Percentiles rank a stretch among this genome's conserved stretches.
Evolutionary conservation across 768 basidiomycete species (phyloP).

Genomic region (Mycena chlorophos): DNA sequence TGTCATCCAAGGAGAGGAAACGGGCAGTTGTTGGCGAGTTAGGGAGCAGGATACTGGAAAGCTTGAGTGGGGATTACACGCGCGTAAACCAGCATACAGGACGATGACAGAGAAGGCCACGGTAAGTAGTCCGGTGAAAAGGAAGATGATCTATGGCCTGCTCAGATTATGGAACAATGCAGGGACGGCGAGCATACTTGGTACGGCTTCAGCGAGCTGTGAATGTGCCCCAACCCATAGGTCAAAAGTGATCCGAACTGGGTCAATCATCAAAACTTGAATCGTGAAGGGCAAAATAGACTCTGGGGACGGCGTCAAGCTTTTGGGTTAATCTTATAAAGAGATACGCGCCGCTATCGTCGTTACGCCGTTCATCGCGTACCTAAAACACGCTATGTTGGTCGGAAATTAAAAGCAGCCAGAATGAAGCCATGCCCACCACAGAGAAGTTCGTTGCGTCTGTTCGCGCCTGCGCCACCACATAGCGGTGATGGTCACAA

Average conservation of each 20-base stretch:
- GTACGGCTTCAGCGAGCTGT: constrained; percentile 16
- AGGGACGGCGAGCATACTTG: constrained; percentile 4
- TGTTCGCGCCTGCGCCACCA: constrained; percentile 24
- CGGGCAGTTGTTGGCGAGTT: constrained; percentile 20
- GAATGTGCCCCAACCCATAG: constrained; percentile 18
- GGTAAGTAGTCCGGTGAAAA: constrained; percentile 19
- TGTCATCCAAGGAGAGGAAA: constrained; percentile 21
- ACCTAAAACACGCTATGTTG: constrained; percentile 11
- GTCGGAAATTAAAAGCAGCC: neutral
- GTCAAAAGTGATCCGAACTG: constrained; percentile 20
- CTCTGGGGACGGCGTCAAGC: neutral
- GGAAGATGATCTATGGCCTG: constrained; percentile 17
- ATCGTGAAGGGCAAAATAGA: too few relatives aligned
- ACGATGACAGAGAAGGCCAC: constrained; percentile 17
- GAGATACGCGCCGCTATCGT: constrained; percentile 1
- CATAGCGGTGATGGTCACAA: constrained; percentile 24
- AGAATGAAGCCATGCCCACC: neutral
- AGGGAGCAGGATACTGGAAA: constrained; percentile 12
- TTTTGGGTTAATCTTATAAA: neutral
- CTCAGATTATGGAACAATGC: neutral
- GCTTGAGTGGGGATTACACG: neutral
- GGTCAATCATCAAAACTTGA: neutral
- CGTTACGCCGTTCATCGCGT: constrained; percentile 22
- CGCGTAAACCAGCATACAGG: constrained; percentile 1
- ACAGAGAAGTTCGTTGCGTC: too few relatives aligned